Conservation (phyloP, 805 yeast species). For the Danielia oregonensis region DNA sequence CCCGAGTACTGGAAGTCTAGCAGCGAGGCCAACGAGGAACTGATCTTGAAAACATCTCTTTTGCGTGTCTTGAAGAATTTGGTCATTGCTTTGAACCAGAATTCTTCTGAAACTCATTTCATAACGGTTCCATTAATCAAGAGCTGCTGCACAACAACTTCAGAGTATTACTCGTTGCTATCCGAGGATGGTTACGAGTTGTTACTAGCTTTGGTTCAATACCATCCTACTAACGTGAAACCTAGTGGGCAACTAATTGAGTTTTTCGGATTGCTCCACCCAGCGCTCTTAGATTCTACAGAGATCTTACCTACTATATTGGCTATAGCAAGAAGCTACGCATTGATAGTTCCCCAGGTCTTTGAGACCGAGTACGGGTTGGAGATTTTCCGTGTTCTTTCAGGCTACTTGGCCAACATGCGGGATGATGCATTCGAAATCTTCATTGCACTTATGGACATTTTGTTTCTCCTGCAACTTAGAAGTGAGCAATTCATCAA, state of each 20-base stretch:
- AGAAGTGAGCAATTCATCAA: slow-evolving; percentile 24
- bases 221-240: slow-evolving; percentile 42
- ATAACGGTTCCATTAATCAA: slow-evolving; percentile 64
- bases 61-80: slow-evolving; percentile 56
- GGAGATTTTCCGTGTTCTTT: slow-evolving; percentile 45
- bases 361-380: slow-evolving; percentile 34
- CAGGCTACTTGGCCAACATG: slow-evolving; percentile 54
- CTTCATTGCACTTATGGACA: slow-evolving; percentile 52
- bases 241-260: slow-evolving; percentile 39
- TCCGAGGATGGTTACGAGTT: slow-evolving; percentile 85
- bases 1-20: slow-evolving; percentile 71
- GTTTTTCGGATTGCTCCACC: slow-evolving; percentile 48
- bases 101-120: slow-evolving; percentile 46
- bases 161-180: slow-evolving; percentile 47
- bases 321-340: slow-evolving; percentile 60
- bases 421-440: slow-evolving; percentile 67
- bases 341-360: slow-evolving; percentile 43
- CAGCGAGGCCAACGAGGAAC: slow-evolving; percentile 32
- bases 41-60: slow-evolving; percentile 37
- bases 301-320: slow-evolving; percentile 66
- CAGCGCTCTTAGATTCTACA: slow-evolving; percentile 65
- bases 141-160: slow-evolving; percentile 53
- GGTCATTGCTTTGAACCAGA: slow-evolving; percentile 51
- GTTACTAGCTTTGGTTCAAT: slow-evolving; percentile 69
- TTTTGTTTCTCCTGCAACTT: slow-evolving; percentile 35